A percentile compares a stretch with the other conserved stretches of the same genome.
These are phyloP conservation scores for Stellera chamaejasme DNA, from an alignment of 345 rosid genomes.

Conservation along the genomic window DNA sequence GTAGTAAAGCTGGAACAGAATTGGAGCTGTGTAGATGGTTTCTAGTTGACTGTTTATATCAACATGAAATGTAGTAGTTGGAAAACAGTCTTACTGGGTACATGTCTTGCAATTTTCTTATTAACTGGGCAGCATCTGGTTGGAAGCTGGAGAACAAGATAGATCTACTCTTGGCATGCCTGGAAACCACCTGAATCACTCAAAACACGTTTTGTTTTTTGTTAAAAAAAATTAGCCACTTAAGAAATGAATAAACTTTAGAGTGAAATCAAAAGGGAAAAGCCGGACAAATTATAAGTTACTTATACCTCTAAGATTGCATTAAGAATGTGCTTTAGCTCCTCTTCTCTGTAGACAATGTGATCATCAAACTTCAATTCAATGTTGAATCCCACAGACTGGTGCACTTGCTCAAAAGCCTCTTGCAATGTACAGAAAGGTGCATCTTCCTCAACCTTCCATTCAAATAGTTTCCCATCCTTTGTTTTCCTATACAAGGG, in stretches of 20 bases:
- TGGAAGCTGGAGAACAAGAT: conserved; percentile 61
- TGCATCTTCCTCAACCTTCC: conserved; percentile 53
- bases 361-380: conserved; percentile 68
- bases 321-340: conserved; percentile 33
- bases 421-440: conserved; percentile 51
- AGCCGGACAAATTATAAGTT: too few species aligned
- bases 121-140: conserved; percentile 50
- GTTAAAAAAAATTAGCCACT: neutral
- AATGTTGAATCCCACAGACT: conserved; percentile 47
- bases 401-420: conserved; percentile 35
- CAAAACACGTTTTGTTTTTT: neutral
- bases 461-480: conserved; percentile 50
- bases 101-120: conserved; percentile 33
- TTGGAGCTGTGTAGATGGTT: too few species aligned
- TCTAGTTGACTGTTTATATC: neutral
- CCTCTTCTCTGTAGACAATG: conserved; percentile 33
- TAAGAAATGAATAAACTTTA: neutral
- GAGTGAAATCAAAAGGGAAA: neutral
- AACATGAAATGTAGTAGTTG: neutral
- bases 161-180: conserved; percentile 30
- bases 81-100: conserved; percentile 39
- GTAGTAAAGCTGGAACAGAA: too few species aligned
- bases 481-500: conserved; percentile 42
- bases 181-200: conserved; percentile 35
- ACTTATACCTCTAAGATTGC: conserved; percentile 37